Evolutionary conservation across 1,139 yeast species (phyloP).

Genomic region (Pichia sorboxylosa): DNA sequence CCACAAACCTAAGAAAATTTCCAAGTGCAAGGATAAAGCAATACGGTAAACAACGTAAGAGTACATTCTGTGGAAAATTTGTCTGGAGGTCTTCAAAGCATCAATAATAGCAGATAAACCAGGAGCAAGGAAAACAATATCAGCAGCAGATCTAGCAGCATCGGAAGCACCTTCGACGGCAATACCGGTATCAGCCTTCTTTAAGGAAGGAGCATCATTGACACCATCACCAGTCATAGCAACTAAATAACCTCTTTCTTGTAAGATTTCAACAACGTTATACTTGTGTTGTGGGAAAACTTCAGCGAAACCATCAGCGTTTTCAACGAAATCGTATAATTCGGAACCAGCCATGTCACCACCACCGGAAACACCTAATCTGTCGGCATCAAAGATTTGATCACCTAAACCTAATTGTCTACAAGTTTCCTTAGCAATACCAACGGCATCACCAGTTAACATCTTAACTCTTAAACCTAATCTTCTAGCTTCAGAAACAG

Average conservation of each 20-base stretch:
- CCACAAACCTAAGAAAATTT: constrained; percentile 86
- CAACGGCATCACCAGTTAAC: constrained; percentile 99
- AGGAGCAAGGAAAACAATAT: constrained; percentile 91
- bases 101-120: constrained; percentile 93
- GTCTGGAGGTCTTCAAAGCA: constrained; percentile 89
- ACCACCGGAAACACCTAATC: constrained; percentile 86
- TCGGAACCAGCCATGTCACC: constrained; percentile 96
- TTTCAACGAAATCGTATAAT: constrained; percentile 90
- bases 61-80: constrained; percentile 98
- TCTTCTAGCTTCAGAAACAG: constrained; percentile 85
- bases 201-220: constrained; percentile 91
- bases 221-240: constrained; percentile 99
- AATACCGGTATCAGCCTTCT: constrained; percentile 95
- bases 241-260: constrained; percentile 87
- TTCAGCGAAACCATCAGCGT: constrained; percentile 95
- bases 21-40: constrained; percentile 87
- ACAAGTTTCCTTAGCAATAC: constrained; percentile 97
- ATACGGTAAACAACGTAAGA: constrained; percentile 93
- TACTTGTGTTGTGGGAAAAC: constrained; percentile 96
- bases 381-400: constrained; percentile 94
- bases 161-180: constrained; percentile 96
- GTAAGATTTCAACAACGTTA: constrained; percentile 82
- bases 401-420: constrained; percentile 96
- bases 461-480: constrained; percentile 94
- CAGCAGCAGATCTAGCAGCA: constrained; percentile 95